Evolutionary conservation across 2,329 filamentous ascomycete species (phyloP), one percentile per base, ranked within the genome.

Genomic region (Xylariaceae sp.): DNA sequence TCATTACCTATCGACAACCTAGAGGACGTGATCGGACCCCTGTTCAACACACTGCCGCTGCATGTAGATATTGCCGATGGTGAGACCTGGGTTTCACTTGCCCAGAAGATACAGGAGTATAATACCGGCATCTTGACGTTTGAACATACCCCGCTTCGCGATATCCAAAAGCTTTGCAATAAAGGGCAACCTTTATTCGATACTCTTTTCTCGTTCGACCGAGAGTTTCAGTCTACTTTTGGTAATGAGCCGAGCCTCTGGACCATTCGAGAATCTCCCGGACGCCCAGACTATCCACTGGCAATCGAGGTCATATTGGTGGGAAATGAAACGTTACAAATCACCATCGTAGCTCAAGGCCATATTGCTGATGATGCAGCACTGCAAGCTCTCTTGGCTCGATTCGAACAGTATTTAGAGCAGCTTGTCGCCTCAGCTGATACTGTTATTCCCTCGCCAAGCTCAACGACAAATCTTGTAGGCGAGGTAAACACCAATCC

Each of bases 31-130:
- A 77, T 93, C 34, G 92, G 91, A 0, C 91, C 92, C 0, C 68
- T 96, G 17, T 95, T 96, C 74, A 96, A 96, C 61, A 95, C 90
- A 0, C 70, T 96, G 1, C 89, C 91, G 0, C 89, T 86, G 60
- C 74, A 79, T 44, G 66, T 82, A 25, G 60, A 68, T 5, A 53
- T 76, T 12, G 49, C 66, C 6, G 52, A 63, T 1, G 58, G 64
- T 0, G 68, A 75, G 4, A 80, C 73, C 0, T 89, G 85, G 80
- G 61, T 67, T 1, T 72, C 77, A 0, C 64, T 89, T 1, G 70
- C 89, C 19, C 71, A 67, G 14, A 67, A 71, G 40, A 88, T 86
- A 49, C 88, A 95, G 56, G 67, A 79, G 0, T 89, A 85, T 60
- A 88, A 88, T 59, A 76, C 81, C 1, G 69, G 76, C 0, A 75